Conservation (phyloP, 2,329 filamentous ascomycete genomes). For the Hawksworthiomyces lignivorus region DNA sequence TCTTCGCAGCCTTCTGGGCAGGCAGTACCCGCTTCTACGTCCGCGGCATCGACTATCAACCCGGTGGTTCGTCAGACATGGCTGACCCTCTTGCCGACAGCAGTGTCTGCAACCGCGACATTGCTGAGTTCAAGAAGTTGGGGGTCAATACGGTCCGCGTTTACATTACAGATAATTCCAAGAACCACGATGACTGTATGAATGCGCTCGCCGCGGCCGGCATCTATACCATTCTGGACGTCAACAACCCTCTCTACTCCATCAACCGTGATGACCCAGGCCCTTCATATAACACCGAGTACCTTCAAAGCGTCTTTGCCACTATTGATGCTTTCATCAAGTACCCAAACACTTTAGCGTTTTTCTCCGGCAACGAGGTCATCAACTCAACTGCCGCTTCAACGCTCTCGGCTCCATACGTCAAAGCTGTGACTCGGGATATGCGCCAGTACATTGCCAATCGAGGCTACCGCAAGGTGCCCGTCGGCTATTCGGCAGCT, state of each 20-base stretch:
- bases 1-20: conserved; percentile 44
- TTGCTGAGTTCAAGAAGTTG: conserved; percentile 72
- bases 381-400: conserved; percentile 60
- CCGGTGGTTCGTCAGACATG: conserved; percentile 48
- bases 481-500: conserved; percentile 70
- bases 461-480: conserved; percentile 55
- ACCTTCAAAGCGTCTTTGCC: conserved; percentile 78
- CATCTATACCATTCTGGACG: conserved; percentile 87
- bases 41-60: conserved; percentile 55
- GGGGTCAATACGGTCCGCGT: conserved; percentile 89
- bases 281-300: conserved; percentile 76
- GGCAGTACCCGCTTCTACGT: conserved; percentile 49
- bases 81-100: conserved; percentile 70
- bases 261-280: conserved; percentile 70
- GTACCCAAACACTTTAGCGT: conserved; percentile 81
- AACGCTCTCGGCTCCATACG: conserved; percentile 60
- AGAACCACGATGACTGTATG: conserved; percentile 82
- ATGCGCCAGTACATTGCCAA: conserved; percentile 62
- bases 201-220: conserved; percentile 67
- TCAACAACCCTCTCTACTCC: conserved; percentile 85
- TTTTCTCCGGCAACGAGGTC: conserved; percentile 78
- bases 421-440: conserved; percentile 73
- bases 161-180: conserved; percentile 84
- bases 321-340: conserved; percentile 77
- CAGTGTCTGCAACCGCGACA: conserved; percentile 66